Evolutionary conservation across 306 rosid genomes (phyloP).

Genomic region (Malus sieversii): DNA sequence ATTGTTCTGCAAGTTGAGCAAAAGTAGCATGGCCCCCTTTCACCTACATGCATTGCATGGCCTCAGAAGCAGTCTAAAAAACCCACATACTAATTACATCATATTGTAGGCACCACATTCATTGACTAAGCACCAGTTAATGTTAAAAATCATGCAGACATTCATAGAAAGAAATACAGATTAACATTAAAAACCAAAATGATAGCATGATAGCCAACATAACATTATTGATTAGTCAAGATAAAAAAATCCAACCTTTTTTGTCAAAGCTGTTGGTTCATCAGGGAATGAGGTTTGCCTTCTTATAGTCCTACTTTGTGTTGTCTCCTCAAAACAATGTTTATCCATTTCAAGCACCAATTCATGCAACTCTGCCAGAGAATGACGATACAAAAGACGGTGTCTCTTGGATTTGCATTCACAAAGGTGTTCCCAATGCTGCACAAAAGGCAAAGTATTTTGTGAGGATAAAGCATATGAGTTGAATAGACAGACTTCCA

Average conservation of each 20-base stretch:
- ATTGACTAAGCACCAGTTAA: background rate
- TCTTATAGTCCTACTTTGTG: constrained; percentile 35
- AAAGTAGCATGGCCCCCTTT: constrained; percentile 55
- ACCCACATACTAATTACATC: background rate
- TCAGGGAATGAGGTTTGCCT: constrained; percentile 39
- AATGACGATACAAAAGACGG: constrained; percentile 72
- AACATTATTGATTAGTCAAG: background rate
- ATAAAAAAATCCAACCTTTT: constrained; percentile 47
- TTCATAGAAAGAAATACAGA: background rate
- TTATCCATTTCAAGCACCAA: constrained; percentile 52
- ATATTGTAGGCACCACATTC: background rate
- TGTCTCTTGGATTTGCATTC: constrained; percentile 74
- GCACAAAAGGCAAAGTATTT: constrained; percentile 28
- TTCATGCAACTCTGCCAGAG: constrained; percentile 74
- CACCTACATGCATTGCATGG: constrained; percentile 46
- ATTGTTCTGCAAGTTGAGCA: constrained; percentile 59
- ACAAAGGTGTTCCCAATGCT: constrained; percentile 93
- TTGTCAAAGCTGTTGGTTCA: constrained; percentile 46
- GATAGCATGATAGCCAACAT: background rate
- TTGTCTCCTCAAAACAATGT: constrained; percentile 42
- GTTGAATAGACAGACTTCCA: constrained; percentile 5
- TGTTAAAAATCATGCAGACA: background rate
- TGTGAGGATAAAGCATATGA: constrained; percentile 11
- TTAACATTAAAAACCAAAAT: background rate
- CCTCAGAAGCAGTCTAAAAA: constrained; percentile 21